Conservation (phyloP, 805 yeast species). For the Yamadazyma olivae region DNA sequence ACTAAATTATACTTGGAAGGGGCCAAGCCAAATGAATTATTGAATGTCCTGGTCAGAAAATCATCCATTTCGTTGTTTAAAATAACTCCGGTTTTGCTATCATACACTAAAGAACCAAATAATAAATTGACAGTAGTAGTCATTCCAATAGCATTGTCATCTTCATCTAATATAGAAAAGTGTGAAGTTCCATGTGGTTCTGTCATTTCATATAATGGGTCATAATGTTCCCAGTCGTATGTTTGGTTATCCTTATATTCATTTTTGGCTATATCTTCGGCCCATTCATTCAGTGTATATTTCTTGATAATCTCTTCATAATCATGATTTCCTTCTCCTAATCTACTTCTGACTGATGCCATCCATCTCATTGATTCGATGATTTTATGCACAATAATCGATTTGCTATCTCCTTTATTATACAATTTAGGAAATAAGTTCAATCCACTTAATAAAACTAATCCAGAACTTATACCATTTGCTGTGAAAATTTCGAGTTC, state of each 20-base stretch:
- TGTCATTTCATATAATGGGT: conserved; percentile 72
- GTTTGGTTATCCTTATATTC: conserved; percentile 59
- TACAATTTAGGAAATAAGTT: conserved; percentile 51
- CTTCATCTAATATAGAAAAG: conserved; percentile 70
- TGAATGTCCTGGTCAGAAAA: conserved; percentile 66
- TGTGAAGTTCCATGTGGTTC: conserved; percentile 94
- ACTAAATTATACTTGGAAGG: conserved; percentile 82
- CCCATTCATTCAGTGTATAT: conserved; percentile 57
- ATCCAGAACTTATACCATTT: conserved; percentile 79
- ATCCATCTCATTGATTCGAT: conserved; percentile 93
- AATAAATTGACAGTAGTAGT: conserved; percentile 84
- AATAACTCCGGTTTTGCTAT: conserved; percentile 75
- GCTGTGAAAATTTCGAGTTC: conserved; percentile 39
- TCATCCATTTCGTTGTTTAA: conserved; percentile 95
- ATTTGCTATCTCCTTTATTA: conserved; percentile 15
- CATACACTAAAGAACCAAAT: conserved; percentile 83
- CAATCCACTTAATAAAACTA: conserved; percentile 75
- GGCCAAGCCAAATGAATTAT: conserved; percentile 74
- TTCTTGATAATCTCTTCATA: conserved; percentile 29
- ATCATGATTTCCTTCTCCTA: conserved; percentile 57
- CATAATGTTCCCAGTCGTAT: conserved; percentile 65
- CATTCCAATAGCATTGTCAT: conserved; percentile 77
- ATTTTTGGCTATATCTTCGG: conserved; percentile 37
- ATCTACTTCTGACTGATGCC: conserved; percentile 78
- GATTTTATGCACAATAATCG: conserved; percentile 57